A percentile compares a stretch with the other conserved stretches of the same genome.
Conservation (phyloP, 176 grass and related monocot genomes). For the barley (Hordeum vulgare) region MorexV3_pseudomolecules_assembly NC_058519.1:66538869-66539368, state of each 20-base stretch:
- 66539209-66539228: no score
- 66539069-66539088: constrained; percentile 67
- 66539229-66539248: not conserved
- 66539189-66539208: no score
- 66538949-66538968: constrained; percentile 79
- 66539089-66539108: constrained; percentile 90
- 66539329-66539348: constrained; percentile 96
- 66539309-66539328: constrained; percentile 92
- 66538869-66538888: constrained; percentile 69
- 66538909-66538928: constrained; percentile 48
- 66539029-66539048: not conserved
- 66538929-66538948: constrained; percentile 82
- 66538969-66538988: constrained; percentile 68
- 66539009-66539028: not conserved
- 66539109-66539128: constrained; percentile 90
- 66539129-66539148: constrained; percentile 93
- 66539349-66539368: constrained; percentile 99
- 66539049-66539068: constrained; percentile 71
- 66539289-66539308: constrained; percentile 99
- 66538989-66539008: constrained; percentile 54
- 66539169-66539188: not conserved
- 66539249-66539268: not conserved
- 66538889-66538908: constrained; percentile 32
- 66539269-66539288: constrained; percentile 43
- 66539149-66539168: constrained; percentile 64